These are phyloP conservation scores for Thermochaetoides thermophila DNA, from an alignment of 495 filamentous ascomycete genomes.

Conservation along the genomic window DNA sequence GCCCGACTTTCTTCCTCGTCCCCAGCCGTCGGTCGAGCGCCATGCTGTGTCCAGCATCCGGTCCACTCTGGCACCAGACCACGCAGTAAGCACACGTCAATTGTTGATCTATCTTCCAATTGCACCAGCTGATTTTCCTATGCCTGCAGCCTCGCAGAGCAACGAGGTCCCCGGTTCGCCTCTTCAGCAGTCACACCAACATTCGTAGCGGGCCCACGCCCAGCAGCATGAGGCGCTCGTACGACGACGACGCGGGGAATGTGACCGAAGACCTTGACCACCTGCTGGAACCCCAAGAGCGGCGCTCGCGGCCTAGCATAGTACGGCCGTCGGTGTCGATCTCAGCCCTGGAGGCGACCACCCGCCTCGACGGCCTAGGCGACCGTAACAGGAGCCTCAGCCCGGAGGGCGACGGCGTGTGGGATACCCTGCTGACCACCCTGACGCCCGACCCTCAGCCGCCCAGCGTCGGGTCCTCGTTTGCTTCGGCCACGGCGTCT, in stretches of 20 bases:
- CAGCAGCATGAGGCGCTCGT: background rate
- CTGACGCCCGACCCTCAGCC: constrained; percentile 67
- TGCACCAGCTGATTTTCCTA: background rate
- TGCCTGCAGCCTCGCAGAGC: constrained; percentile 4
- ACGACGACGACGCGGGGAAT: background rate
- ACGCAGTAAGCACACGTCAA: constrained; percentile 5
- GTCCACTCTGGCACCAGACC: constrained; percentile 9
- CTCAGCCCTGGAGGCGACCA: constrained; percentile 2
- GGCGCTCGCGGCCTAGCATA: too few species aligned
- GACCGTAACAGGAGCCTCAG: constrained; percentile 72
- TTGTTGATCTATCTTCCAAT: background rate
- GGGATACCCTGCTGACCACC: constrained; percentile 69
- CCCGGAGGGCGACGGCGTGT: constrained; percentile 53
- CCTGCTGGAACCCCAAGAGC: too few species aligned
- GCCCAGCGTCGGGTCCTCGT: constrained; percentile 68
- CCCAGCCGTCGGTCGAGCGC: background rate
- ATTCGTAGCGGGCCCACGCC: too few species aligned
- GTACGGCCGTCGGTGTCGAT: too few species aligned
- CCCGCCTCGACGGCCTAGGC: constrained; percentile 53
- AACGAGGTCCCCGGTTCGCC: background rate
- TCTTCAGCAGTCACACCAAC: background rate
- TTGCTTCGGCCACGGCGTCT: constrained; percentile 48
- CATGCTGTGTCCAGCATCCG: constrained; percentile 12
- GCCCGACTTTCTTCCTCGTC: constrained; percentile 6
- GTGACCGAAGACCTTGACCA: too few species aligned